Base-by-base conservation (phyloP, 2,329 filamentous ascomycete species). In the Tolypocladium paradoxum region DNA sequence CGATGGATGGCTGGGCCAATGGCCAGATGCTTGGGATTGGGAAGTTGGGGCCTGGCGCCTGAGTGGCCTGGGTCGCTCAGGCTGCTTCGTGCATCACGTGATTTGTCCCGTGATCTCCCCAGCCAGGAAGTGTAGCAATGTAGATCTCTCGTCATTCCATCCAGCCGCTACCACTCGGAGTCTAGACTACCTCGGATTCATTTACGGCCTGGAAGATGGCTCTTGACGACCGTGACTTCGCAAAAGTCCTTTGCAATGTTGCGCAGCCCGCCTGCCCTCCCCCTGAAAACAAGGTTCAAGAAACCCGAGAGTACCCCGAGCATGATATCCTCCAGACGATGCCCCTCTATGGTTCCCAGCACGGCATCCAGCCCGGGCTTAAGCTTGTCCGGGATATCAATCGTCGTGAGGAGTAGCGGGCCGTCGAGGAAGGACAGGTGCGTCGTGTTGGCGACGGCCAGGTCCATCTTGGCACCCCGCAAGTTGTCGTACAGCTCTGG, bases 381-480 rank as follows among this genome's bases (percentile, higher is more conserved):
- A 2, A 24, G 2, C 22, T 33, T 12, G 8, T 20, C 29, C 5
- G 53, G n/a, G 3, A 49, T 24, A 1, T 31, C 11, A 3, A 56
- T 29, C 16, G 57, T 48, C 34, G 48, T 50, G 40, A 48, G 11
- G 24, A 54, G 49, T 22, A 49, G 45, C 4, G 55, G 53, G 1
- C 53, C 43, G 48, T 65, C 63, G 2, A 54, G 55, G 33, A 61
- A 65, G 4, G 57, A 57, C 7, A 52, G 51, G 49, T 64, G 61
- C 1, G 53, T 47, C 36, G 58, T 59, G 1, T 56, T 54, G 6
- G 49, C 40, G 5, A 64, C 51, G 5, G 52, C 51, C 5, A 64
- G 33, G 38, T 60, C 53, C 29, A 55, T 38, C 6, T 53, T 56
- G 20, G 52, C 34, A 0, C 57, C 60, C 8, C 53, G 55, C 7